Evolutionary conservation across 2,329 filamentous ascomycete species (phyloP).

Genomic region (Conoideocrella luteorostrata): DNA sequence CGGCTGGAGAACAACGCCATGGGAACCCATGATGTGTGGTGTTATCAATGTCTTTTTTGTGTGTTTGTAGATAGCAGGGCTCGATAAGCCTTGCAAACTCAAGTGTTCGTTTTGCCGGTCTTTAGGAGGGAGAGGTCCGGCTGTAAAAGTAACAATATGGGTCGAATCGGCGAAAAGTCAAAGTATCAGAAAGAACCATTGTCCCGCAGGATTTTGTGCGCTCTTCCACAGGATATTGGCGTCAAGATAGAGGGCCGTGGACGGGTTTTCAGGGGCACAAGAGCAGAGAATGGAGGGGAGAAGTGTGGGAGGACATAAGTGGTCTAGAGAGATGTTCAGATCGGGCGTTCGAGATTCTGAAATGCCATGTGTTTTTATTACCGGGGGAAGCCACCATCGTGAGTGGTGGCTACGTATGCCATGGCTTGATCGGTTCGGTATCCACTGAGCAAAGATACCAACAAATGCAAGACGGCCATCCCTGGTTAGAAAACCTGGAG

Average conservation of each 20-base stretch:
- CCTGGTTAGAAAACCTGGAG: neutral
- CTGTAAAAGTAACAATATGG: constrained; percentile 6
- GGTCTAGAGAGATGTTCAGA: neutral
- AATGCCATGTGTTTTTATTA: constrained; percentile 1
- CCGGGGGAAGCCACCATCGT: constrained; percentile 1
- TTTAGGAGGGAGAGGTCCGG: constrained; percentile 7
- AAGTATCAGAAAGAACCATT: constrained; percentile 9
- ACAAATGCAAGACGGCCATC: neutral
- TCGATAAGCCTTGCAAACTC: neutral
- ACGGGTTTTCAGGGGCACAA: neutral
- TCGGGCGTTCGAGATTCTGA: neutral
- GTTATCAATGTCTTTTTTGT: neutral
- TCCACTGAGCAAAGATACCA: neutral
- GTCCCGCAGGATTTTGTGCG: constrained; percentile 4
- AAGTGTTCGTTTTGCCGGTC: neutral
- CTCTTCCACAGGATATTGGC: neutral
- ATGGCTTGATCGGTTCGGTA: neutral
- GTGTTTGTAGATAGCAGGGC: neutral
- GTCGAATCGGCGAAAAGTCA: constrained; percentile 5
- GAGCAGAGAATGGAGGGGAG: neutral
- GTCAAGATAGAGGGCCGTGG: neutral
- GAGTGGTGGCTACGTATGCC: neutral
- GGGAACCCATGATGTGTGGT: constrained; percentile 13
- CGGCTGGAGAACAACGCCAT: constrained; percentile 15
- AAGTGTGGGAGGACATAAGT: constrained; percentile 1